phyloP scores from a whole-genome alignment of 331 rosid species.

The Telfairia occidentalis region DNA sequence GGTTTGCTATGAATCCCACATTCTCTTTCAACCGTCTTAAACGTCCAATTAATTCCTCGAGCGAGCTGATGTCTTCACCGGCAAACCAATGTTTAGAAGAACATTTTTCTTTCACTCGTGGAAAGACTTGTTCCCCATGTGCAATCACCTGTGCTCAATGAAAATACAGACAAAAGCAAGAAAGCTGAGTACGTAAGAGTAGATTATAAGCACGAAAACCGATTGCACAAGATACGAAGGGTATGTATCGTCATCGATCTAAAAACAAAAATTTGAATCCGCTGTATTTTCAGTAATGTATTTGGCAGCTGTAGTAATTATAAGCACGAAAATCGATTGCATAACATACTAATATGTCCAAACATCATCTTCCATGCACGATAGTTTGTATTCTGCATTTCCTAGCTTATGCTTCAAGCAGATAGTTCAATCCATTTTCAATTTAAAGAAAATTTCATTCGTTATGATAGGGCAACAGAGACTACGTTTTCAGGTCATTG shows the following conservation, averaged over 20 bases:
- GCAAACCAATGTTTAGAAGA: conserved; percentile 72
- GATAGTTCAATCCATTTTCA: neutral
- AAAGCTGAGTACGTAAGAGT: neutral
- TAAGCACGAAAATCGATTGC: neutral
- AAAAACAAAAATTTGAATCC: too few relatives aligned
- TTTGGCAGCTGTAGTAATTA: too few relatives aligned
- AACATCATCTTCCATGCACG: neutral
- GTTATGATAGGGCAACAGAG: neutral
- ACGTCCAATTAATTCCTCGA: conserved; percentile 80
- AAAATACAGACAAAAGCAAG: conserved; percentile 6
- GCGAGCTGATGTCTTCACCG: conserved; percentile 48
- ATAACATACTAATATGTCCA: neutral
- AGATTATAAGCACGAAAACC: neutral
- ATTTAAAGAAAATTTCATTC: neutral
- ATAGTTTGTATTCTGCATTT: neutral
- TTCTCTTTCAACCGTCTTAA: conserved; percentile 80
- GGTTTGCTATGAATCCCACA: conserved; percentile 82
- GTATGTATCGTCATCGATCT: too few relatives aligned
- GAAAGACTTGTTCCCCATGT: conserved; percentile 90
- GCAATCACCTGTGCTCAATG: conserved; percentile 53
- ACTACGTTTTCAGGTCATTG: neutral
- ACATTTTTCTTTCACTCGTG: conserved; percentile 83
- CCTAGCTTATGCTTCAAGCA: neutral
- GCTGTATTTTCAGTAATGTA: too few relatives aligned
- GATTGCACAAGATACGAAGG: neutral